These are phyloP conservation scores for Leucocoprinus birnbaumii DNA, from an alignment of 768 basidiomycete species.

Conservation along the genomic window DNA sequence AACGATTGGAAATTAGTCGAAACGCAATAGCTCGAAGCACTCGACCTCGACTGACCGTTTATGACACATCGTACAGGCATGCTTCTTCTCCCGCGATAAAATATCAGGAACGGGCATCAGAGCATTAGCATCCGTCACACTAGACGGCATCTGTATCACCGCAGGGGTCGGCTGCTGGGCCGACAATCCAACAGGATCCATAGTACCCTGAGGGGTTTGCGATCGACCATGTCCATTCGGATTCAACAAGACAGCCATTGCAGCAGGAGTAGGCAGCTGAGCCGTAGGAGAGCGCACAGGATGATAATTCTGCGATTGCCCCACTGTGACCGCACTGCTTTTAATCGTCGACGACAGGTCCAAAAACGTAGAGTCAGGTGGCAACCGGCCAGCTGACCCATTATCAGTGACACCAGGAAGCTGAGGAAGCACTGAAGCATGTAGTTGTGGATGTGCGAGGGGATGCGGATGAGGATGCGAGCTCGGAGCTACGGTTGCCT, in stretches of 20 bases:
- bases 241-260: constrained; percentile 43
- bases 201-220: constrained; percentile 15
- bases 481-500: constrained; percentile 17
- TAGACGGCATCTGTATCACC: constrained; percentile 5
- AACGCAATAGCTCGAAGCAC: constrained; percentile 14
- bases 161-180: constrained; percentile 8
- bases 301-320: background rate
- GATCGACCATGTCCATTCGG: constrained; percentile 30
- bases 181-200: constrained; percentile 9
- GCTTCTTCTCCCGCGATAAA: constrained; percentile 64
- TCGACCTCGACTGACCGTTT: constrained; percentile 49
- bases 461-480: constrained; percentile 9
- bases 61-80: constrained; percentile 82
- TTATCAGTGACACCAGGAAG: background rate
- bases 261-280: constrained; percentile 43
- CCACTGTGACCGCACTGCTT: constrained; percentile 11
- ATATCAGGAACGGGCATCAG: constrained; percentile 22
- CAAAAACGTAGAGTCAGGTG: constrained; percentile 6
- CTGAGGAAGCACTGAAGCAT: constrained; percentile 13
- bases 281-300: constrained; percentile 32
- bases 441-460: constrained; percentile 2
- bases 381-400: background rate
- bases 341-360: constrained; percentile 11
- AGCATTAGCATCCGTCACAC: background rate
- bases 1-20: constrained; percentile 17